These are phyloP conservation scores for Serendipita sp. DNA, from an alignment of 768 basidiomycete species.

Conservation along the genomic window DNA sequence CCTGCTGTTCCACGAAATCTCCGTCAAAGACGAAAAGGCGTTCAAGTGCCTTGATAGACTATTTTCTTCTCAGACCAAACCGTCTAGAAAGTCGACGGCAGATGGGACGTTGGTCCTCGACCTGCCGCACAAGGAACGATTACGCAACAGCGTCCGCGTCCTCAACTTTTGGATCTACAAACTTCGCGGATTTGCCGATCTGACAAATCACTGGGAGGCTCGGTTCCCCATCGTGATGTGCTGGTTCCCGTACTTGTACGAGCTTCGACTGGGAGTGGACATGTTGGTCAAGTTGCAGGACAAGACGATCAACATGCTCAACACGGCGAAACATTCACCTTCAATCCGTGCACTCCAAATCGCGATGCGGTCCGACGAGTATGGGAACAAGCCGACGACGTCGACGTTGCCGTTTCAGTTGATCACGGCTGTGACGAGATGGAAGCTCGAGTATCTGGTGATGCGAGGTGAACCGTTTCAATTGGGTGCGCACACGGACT, in stretches of 20 bases:
- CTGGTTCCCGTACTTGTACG: constrained; percentile 1
- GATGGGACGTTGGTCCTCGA: not conserved
- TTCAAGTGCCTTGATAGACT: not conserved
- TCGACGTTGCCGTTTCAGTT: constrained; percentile 1
- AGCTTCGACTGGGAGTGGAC: constrained; percentile 2
- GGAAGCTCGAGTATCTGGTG: not conserved
- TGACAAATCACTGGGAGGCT: not conserved
- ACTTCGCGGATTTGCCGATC: not conserved
- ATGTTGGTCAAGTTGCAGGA: not conserved
- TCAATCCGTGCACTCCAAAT: not conserved
- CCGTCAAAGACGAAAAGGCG: not conserved
- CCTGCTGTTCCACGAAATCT: constrained; percentile 2
- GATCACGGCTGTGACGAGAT: not conserved
- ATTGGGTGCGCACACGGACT: not conserved
- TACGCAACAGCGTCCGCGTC: not conserved
- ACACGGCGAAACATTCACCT: not conserved
- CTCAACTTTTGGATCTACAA: constrained; percentile 6
- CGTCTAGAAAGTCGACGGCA: not conserved
- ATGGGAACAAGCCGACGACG: not conserved
- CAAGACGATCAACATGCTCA: not conserved
- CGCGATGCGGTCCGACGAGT: not conserved
- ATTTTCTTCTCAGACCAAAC: not conserved
- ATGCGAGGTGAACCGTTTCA: not conserved
- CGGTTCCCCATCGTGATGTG: not conserved
- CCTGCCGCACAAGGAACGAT: not conserved